Percentiles rank a stretch among this genome's conserved stretches.
These are phyloP conservation scores for Aspergillus olivimuriae DNA, from an alignment of 495 filamentous ascomycete species.

Conservation along the genomic window DNA sequence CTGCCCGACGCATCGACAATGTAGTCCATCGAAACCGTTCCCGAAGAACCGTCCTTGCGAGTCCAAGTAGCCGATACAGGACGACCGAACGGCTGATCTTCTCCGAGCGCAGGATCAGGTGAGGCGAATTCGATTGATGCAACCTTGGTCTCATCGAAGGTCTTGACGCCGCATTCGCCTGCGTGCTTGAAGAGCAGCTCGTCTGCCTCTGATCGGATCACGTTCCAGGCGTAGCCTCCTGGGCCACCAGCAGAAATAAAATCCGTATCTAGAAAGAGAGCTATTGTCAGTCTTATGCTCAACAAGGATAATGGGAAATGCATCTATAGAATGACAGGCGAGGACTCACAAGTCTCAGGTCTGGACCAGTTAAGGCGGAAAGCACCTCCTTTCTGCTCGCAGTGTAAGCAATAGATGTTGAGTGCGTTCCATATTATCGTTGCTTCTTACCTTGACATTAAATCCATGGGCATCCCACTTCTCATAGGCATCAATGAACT, in stretches of 20 bases:
- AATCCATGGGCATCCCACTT: slow-evolving; percentile 1
- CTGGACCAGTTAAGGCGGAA: slow-evolving; percentile 5
- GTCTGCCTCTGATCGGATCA: slow-evolving; percentile 47
- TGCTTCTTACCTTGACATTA: background rate
- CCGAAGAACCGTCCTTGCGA: background rate
- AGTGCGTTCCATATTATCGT: background rate
- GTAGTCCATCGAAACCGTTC: background rate
- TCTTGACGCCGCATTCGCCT: slow-evolving; percentile 34
- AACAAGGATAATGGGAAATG: too few species aligned
- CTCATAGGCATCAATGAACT: slow-evolving; percentile 4
- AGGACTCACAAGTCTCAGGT: slow-evolving; percentile 14
- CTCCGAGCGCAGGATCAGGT: too few species aligned
- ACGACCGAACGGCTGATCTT: too few species aligned
- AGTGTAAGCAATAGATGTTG: too few species aligned
- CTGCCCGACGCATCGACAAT: background rate
- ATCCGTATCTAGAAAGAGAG: slow-evolving; percentile 32
- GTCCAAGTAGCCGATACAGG: background rate
- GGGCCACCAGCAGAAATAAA: slow-evolving; percentile 40
- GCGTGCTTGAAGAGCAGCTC: slow-evolving; percentile 47
- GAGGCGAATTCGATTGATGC: background rate
- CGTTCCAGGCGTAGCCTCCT: slow-evolving; percentile 43
- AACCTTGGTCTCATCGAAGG: slow-evolving; percentile 19
- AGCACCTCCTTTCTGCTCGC: slow-evolving; percentile 3
- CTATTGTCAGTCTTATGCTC: too few species aligned
- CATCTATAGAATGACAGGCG: background rate